Evolutionary conservation across 2,329 filamentous ascomycete species (phyloP).

Genomic region (Zymoseptoria tritici): DNA sequence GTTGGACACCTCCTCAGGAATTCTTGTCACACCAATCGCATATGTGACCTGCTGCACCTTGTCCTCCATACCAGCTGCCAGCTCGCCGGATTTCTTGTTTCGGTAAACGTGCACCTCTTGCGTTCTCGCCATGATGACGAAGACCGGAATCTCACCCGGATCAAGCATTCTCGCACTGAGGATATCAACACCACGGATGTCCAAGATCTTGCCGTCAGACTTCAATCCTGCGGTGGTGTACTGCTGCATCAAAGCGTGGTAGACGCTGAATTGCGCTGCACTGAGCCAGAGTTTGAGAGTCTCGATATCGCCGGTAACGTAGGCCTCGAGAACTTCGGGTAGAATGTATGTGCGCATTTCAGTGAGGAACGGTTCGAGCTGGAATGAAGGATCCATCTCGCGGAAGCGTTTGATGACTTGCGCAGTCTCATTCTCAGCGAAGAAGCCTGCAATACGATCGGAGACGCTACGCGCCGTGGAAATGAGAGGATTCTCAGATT

Average conservation of each 20-base stretch:
- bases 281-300: conserved; percentile 92
- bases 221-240: conserved; percentile 90
- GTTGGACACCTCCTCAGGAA: conserved; percentile 93
- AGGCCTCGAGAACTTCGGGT: conserved; percentile 92
- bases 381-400: conserved; percentile 89
- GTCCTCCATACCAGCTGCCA: conserved; percentile 97
- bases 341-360: conserved; percentile 97
- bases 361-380: conserved; percentile 86
- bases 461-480: conserved; percentile 89
- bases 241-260: conserved; percentile 92
- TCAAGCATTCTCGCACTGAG: conserved; percentile 72
- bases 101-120: conserved; percentile 97
- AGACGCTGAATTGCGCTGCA: conserved; percentile 92
- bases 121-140: conserved; percentile 92
- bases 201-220: conserved; percentile 88
- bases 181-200: conserved; percentile 91
- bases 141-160: conserved; percentile 83
- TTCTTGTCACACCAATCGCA: conserved; percentile 88
- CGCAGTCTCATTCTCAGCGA: conserved; percentile 96
- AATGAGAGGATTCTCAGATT: conserved; percentile 94
- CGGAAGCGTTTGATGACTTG: conserved; percentile 98
- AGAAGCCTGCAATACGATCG: conserved; percentile 88
- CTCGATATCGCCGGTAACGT: conserved; percentile 90
- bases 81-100: conserved; percentile 79
- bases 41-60: conserved; percentile 98